Evolutionary conservation across 768 basidiomycete genomes (phyloP).

Genomic region (Mycena pura): DNA sequence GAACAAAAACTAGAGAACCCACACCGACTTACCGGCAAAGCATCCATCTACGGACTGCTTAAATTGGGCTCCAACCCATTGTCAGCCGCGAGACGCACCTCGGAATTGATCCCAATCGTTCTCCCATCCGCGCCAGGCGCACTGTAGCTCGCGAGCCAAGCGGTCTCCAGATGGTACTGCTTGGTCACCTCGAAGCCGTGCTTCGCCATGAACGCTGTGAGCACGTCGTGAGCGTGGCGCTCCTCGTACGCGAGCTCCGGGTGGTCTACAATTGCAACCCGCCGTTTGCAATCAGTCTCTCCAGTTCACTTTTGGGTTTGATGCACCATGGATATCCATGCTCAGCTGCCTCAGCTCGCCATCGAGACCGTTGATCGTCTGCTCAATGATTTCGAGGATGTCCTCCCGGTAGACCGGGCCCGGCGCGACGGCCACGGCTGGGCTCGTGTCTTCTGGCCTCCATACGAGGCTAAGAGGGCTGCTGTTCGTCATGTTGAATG

Average conservation of each 20-base stretch:
- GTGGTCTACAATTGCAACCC: constrained; percentile 62
- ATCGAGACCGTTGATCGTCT: constrained; percentile 58
- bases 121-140: constrained; percentile 69
- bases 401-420: constrained; percentile 57
- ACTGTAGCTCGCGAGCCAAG: constrained; percentile 78
- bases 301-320: constrained; percentile 27
- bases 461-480: constrained; percentile 9
- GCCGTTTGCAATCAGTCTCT: not conserved
- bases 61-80: not conserved
- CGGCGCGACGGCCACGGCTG: constrained; percentile 30
- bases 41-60: constrained; percentile 58
- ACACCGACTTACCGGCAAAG: constrained; percentile 46
- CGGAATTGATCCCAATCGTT: constrained; percentile 81
- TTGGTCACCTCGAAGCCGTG: constrained; percentile 70
- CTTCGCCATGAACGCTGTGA: constrained; percentile 69
- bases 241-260: constrained; percentile 77
- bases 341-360: constrained; percentile 65
- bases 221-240: constrained; percentile 73
- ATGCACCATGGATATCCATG: constrained; percentile 79
- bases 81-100: constrained; percentile 50
- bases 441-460: constrained; percentile 28
- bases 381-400: constrained; percentile 65
- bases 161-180: constrained; percentile 71
- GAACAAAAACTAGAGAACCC: too few species aligned
- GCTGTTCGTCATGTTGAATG: constrained; percentile 8